Evolutionary conservation across 2,329 filamentous ascomycete genomes (phyloP).

Genomic region (Botrytis medusae): DNA sequence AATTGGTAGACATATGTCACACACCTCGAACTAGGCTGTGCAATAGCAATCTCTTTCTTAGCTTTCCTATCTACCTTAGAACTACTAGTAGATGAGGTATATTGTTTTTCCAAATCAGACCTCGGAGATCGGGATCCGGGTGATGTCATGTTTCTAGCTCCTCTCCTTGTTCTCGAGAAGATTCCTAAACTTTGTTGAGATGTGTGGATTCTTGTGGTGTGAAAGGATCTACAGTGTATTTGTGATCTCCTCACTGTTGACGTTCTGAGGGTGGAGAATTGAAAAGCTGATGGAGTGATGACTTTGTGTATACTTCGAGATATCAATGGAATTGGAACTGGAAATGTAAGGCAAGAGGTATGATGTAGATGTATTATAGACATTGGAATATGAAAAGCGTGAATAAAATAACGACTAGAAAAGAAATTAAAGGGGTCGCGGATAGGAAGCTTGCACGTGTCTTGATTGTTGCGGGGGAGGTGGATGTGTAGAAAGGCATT

Average conservation of each 20-base stretch:
- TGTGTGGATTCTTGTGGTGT: neutral
- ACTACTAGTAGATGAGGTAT: constrained; percentile 34
- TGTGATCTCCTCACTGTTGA: neutral
- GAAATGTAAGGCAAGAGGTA: neutral
- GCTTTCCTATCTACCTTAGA: constrained; percentile 3
- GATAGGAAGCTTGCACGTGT: neutral
- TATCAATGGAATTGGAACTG: neutral
- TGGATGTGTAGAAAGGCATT: neutral
- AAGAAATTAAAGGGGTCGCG: neutral
- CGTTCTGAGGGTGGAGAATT: neutral
- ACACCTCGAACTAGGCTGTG: constrained; percentile 65
- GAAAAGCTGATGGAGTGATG: neutral
- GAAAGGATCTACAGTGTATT: no score
- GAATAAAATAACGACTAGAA: neutral
- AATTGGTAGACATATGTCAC: neutral
- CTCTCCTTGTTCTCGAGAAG: neutral
- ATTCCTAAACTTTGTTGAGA: neutral
- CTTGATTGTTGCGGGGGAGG: neutral
- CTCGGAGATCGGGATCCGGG: constrained; percentile 8
- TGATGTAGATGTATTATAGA: neutral
- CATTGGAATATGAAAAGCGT: neutral
- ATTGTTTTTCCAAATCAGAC: constrained; percentile 33
- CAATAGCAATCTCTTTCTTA: constrained; percentile 42
- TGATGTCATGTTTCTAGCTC: constrained; percentile 18
- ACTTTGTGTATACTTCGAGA: neutral